Conservation (phyloP, 495 filamentous ascomycete genomes). For the Talaromyces proteolyticus region DNA sequence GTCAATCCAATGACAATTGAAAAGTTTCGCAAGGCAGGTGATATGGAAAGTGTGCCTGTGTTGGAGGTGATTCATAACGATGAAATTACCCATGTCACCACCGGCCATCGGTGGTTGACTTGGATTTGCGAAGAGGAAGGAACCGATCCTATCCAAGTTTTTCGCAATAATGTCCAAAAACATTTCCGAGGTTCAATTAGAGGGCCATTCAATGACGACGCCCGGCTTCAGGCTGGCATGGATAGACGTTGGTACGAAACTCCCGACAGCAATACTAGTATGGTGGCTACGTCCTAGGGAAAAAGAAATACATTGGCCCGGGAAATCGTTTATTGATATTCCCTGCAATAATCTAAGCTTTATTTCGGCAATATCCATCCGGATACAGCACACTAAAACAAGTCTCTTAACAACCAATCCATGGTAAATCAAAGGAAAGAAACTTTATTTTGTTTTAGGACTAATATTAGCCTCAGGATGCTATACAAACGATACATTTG, state of each 20-base stretch:
- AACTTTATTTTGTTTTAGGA: too few species aligned
- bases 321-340: too few species aligned
- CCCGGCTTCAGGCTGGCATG: conserved; percentile 43
- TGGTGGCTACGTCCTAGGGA: neutral
- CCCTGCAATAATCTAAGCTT: too few species aligned
- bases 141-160: conserved; percentile 44
- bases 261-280: neutral
- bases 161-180: conserved; percentile 40
- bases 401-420: neutral
- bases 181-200: conserved; percentile 41
- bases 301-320: neutral
- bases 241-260: conserved; percentile 39
- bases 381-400: too few species aligned
- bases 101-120: conserved; percentile 45
- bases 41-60: conserved; percentile 36
- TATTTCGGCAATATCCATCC: too few species aligned
- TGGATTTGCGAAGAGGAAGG: conserved; percentile 48
- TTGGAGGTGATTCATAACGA: conserved; percentile 48
- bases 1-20: conserved; percentile 50
- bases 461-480: too few species aligned
- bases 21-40: conserved; percentile 42
- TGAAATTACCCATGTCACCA: conserved; percentile 51
- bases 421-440: neutral
- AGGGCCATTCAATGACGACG: conserved; percentile 46
- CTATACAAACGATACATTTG: neutral